A percentile compares a stretch with the other conserved stretches of the same genome.
phyloP scores from a whole-genome alignment of 2,329 filamentous ascomycete genomes.

The Periconia sp. region DNA sequence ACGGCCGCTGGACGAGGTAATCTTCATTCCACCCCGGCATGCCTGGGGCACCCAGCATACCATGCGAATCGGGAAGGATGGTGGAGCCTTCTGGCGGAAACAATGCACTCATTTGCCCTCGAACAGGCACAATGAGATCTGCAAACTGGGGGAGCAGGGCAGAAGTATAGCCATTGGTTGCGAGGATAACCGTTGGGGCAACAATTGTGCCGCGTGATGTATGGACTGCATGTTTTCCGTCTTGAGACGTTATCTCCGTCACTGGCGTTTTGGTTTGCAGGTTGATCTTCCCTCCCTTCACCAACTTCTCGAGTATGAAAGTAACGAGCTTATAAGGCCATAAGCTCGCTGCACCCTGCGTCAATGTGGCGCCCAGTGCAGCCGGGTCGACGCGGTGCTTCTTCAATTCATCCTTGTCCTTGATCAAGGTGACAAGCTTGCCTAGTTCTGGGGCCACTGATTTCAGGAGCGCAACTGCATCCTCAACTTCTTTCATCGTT shows the following conservation, averaged over 20 bases:
- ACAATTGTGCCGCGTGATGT: constrained; percentile 70
- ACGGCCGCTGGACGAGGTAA: constrained; percentile 72
- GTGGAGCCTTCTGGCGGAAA: constrained; percentile 53
- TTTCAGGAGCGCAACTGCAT: constrained; percentile 55
- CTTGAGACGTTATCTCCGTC: constrained; percentile 29
- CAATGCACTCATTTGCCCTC: constrained; percentile 72
- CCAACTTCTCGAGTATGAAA: constrained; percentile 66
- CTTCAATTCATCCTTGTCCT: constrained; percentile 48
- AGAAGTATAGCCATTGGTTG: constrained; percentile 84
- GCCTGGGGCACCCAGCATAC: constrained; percentile 59
- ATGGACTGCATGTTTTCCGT: constrained; percentile 59
- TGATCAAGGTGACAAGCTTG: constrained; percentile 42
- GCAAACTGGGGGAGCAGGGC: constrained; percentile 69
- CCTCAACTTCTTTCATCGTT: constrained; percentile 56
- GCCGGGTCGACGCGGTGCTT: constrained; percentile 48
- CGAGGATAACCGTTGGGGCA: constrained; percentile 68
- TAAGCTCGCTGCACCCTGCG: constrained; percentile 65
- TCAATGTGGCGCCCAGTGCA: constrained; percentile 66
- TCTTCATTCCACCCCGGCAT: constrained; percentile 60
- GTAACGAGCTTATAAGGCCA: constrained; percentile 86
- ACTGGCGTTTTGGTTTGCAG: constrained; percentile 75
- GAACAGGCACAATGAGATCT: constrained; percentile 73
- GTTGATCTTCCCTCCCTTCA: constrained; percentile 59
- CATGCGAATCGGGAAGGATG: constrained; percentile 62
- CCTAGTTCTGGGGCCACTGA: constrained; percentile 60